A percentile compares a stretch with the other conserved stretches of the same genome.
Evolutionary conservation across 2,329 filamentous ascomycete genomes (phyloP).

Genomic region (Alternaria solani): DNA sequence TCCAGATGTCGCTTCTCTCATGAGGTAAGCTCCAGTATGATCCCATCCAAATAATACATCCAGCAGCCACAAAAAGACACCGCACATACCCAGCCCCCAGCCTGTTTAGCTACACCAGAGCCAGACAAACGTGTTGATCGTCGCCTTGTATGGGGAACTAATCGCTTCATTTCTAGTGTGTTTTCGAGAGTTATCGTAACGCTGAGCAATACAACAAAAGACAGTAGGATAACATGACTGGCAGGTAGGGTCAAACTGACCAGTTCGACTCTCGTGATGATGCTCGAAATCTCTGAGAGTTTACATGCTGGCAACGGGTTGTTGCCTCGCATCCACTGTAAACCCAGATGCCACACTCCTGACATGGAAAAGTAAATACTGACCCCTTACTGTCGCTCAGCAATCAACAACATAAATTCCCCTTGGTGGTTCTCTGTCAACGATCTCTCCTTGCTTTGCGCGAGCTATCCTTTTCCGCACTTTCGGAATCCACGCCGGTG

Average conservation of each 20-base stretch:
- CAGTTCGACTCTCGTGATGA: not conserved
- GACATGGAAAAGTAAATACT: not conserved
- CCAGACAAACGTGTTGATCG: not conserved
- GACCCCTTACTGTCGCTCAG: not conserved
- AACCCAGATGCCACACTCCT: not conserved
- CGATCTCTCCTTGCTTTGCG: not conserved
- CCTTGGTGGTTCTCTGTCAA: not conserved
- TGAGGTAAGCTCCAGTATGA: not conserved
- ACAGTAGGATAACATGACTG: not conserved
- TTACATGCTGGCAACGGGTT: not conserved
- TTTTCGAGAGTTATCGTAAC: not conserved
- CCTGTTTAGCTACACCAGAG: not conserved
- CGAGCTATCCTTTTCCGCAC: conserved; percentile 1
- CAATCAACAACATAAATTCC: not conserved
- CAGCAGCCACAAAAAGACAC: not conserved
- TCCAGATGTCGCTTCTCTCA: not conserved
- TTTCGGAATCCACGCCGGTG: not conserved
- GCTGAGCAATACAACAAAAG: not conserved
- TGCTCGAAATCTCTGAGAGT: not conserved
- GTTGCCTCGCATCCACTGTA: not conserved
- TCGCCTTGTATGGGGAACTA: not conserved
- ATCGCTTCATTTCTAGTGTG: not conserved
- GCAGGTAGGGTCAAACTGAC: not conserved
- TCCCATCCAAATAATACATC: not conserved
- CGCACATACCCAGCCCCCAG: not conserved